These are phyloP conservation scores for Galerina marginata DNA, from an alignment of 768 basidiomycete genomes.

Conservation along the genomic window DNA sequence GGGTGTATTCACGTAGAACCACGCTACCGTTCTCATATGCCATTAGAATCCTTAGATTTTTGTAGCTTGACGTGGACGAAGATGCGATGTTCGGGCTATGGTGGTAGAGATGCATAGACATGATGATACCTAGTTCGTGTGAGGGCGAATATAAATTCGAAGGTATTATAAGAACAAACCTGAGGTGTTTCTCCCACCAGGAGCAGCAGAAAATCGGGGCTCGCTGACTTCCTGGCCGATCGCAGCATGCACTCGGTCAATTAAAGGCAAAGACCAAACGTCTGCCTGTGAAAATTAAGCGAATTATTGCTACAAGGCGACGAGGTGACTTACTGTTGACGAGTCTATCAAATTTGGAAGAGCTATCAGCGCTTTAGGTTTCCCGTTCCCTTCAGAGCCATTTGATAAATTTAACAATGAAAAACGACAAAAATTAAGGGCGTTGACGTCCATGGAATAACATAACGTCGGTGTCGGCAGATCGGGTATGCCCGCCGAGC, in stretches of 20 bases:
- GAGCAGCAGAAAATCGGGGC: constrained; percentile 44
- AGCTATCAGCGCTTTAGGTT: constrained; percentile 62
- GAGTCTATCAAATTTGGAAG: constrained; percentile 92
- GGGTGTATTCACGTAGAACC: constrained; percentile 61
- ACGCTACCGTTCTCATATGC: constrained; percentile 92
- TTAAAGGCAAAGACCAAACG: constrained; percentile 78
- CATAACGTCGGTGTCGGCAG: constrained; percentile 54
- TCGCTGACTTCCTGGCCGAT: constrained; percentile 64
- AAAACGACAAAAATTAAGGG: constrained; percentile 93
- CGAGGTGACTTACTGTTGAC: constrained; percentile 57
- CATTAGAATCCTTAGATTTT: constrained; percentile 63
- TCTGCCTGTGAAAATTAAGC: constrained; percentile 67
- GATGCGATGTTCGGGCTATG: constrained; percentile 16
- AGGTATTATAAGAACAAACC: constrained; percentile 43
- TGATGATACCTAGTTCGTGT: constrained; percentile 74
- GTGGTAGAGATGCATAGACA: constrained; percentile 79
- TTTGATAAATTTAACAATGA: constrained; percentile 53
- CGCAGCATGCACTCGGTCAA: constrained; percentile 79
- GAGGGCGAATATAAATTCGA: neutral
- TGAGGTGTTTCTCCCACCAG: constrained; percentile 58
- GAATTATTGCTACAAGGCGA: neutral
- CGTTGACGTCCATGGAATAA: constrained; percentile 87
- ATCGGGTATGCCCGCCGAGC: constrained; percentile 59
- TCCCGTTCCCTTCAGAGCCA: constrained; percentile 2
- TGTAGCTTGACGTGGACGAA: constrained; percentile 37